A percentile compares a stretch with the other conserved stretches of the same genome.
Evolutionary conservation across 83 land plant species (phyloP).

Genomic region (Picea abies): DNA sequence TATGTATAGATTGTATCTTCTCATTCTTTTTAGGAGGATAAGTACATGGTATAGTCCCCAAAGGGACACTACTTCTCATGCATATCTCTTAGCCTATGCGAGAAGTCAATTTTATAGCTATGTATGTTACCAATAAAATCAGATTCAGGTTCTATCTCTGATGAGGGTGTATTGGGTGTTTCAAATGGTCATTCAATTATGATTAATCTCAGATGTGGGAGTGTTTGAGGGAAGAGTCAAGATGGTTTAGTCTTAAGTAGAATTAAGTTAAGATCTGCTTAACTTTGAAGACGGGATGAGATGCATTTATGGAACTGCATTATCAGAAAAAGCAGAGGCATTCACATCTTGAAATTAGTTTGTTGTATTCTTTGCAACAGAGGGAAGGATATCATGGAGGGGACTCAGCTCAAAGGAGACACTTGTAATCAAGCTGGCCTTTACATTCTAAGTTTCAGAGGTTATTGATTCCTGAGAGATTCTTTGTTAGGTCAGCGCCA

Average conservation of each 20-base stretch:
- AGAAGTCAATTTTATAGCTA: conserved; percentile 7
- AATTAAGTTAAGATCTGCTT: not conserved
- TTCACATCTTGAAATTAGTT: conserved; percentile 3
- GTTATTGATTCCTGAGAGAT: conserved; percentile 1
- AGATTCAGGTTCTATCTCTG: conserved; percentile 11
- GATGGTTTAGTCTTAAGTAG: not conserved
- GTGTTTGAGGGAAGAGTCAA: not conserved
- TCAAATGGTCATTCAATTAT: not conserved
- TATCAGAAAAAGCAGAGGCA: not conserved
- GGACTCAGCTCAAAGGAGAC: conserved; percentile 6
- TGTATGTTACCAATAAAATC: conserved; percentile 11
- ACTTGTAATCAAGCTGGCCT: not conserved
- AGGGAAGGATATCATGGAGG: not conserved
- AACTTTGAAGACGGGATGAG: conserved; percentile 5
- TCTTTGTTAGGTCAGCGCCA: not conserved
- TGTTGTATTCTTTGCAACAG: not conserved
- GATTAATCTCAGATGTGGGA: not conserved
- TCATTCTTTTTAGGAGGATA: conserved; percentile 15
- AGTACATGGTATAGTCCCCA: conserved; percentile 13
- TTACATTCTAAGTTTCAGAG: not conserved
- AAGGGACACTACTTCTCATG: conserved; percentile 6
- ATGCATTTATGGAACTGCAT: not conserved
- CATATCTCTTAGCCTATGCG: not conserved
- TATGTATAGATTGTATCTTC: conserved; percentile 19
- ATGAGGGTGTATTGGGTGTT: not conserved